These are phyloP conservation scores for Zizania palustris DNA, from an alignment of 202 grass and related monocot genomes.

Conservation along the genomic window DNA sequence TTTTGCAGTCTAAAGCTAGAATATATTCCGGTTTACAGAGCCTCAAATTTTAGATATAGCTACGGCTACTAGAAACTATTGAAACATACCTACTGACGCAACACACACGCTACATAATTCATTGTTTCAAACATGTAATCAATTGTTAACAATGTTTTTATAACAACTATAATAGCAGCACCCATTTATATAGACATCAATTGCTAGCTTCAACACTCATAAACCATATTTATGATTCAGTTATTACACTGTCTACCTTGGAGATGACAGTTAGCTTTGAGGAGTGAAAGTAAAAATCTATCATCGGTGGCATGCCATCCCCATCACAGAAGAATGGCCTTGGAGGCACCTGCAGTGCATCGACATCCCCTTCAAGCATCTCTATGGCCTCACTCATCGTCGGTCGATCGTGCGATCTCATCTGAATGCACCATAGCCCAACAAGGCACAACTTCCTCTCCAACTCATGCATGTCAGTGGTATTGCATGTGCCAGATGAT, in stretches of 20 bases:
- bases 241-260: neutral
- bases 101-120: no score
- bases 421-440: slow-evolving; percentile 50
- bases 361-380: slow-evolving; percentile 40
- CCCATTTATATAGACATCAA: no score
- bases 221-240: no score
- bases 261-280: slow-evolving; percentile 10
- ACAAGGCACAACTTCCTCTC: slow-evolving; percentile 55
- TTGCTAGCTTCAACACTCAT: no score
- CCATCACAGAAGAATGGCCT: slow-evolving; percentile 35
- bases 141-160: no score
- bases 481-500: neutral
- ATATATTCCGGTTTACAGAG: no score
- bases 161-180: no score
- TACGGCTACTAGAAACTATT: no score
- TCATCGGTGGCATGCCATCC: slow-evolving; percentile 2
- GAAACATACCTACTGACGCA: no score
- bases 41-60: no score
- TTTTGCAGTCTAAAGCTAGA: no score
- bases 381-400: slow-evolving; percentile 52
- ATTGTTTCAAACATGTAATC: no score
- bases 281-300: neutral
- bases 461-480: slow-evolving; percentile 33
- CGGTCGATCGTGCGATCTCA: slow-evolving; percentile 41
- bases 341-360: neutral